Evolutionary conservation across 1,139 yeast species (phyloP).

Genomic region (Nakaseomyces nivariensis): DNA sequence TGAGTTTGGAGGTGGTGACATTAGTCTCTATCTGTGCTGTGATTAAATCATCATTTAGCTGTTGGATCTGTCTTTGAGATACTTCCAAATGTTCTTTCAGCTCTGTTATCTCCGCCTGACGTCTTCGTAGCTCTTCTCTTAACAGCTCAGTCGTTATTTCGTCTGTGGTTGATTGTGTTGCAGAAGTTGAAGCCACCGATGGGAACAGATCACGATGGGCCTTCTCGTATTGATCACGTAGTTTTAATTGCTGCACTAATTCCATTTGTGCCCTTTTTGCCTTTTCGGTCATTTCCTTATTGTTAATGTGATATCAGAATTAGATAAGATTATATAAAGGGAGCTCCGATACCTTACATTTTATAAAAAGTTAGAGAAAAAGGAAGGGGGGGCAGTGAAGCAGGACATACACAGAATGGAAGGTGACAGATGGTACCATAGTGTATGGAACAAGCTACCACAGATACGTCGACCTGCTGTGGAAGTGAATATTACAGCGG

Average conservation of each 20-base stretch:
- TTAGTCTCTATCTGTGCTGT: slow-evolving; percentile 64
- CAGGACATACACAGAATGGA: not conserved
- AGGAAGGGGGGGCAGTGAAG: no score
- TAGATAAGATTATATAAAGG: no score
- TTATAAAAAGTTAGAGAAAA: no score
- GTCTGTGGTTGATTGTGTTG: not conserved
- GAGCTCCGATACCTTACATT: no score
- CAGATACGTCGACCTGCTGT: slow-evolving; percentile 1
- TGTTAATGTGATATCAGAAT: no score
- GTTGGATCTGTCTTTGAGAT: slow-evolving; percentile 47
- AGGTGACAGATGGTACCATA: slow-evolving; percentile 8
- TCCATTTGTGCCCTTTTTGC: not conserved
- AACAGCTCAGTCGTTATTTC: not conserved
- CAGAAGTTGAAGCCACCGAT: not conserved
- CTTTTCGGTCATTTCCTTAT: not conserved
- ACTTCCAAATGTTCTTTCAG: slow-evolving; percentile 38
- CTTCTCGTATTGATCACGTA: not conserved
- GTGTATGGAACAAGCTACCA: slow-evolving; percentile 8
- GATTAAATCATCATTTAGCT: slow-evolving; percentile 61
- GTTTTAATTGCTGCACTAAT: not conserved
- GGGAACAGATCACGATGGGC: not conserved
- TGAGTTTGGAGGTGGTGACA: slow-evolving; percentile 41
- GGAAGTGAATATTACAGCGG: slow-evolving; percentile 10
- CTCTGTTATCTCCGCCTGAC: not conserved
- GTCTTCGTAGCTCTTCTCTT: not conserved